phyloP scores from a whole-genome alignment of 2,329 filamentous ascomycete genomes.

The Aureobasidium sp. region DNA sequence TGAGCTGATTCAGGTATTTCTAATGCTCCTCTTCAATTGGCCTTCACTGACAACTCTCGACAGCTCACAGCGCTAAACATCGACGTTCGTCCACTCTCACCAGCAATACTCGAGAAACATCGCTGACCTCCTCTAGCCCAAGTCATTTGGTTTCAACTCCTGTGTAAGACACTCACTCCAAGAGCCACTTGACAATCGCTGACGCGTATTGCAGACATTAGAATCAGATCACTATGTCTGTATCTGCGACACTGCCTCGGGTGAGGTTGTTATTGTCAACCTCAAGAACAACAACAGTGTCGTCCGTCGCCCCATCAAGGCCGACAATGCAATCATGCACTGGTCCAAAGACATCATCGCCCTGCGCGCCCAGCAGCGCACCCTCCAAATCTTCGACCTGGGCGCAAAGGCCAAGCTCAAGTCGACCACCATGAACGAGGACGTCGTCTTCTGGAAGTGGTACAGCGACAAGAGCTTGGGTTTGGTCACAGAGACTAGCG shows the following conservation, averaged over 20 bases:
- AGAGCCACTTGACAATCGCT: slow-evolving; percentile 15
- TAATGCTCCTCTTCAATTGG: slow-evolving; percentile 21
- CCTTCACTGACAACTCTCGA: slow-evolving; percentile 19
- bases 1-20: slow-evolving; percentile 69
- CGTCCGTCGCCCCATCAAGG: slow-evolving; percentile 91
- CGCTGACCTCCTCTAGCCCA: slow-evolving; percentile 38
- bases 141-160: slow-evolving; percentile 77
- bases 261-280: slow-evolving; percentile 95
- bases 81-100: slow-evolving; percentile 30
- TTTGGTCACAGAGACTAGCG: slow-evolving; percentile 79
- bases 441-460: slow-evolving; percentile 99
- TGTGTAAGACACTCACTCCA: slow-evolving; percentile 52
- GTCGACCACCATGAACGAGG: slow-evolving; percentile 91
- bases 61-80: slow-evolving; percentile 41
- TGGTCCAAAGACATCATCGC: slow-evolving; percentile 94
- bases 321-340: slow-evolving; percentile 99
- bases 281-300: slow-evolving; percentile 97
- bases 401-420: slow-evolving; percentile 91
- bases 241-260: slow-evolving; percentile 75
- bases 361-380: slow-evolving; percentile 86
- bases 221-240: slow-evolving; percentile 97
- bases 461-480: slow-evolving; percentile 83
- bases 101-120: background rate
- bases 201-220: slow-evolving; percentile 58
- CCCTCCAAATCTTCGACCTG: slow-evolving; percentile 96